Percentiles rank a stretch among this genome's conserved stretches.
These are phyloP conservation scores for Pseudozyma tsukubaensis DNA, from an alignment of 1,284 basidiomycete genomes.

Conservation along the genomic window DNA sequence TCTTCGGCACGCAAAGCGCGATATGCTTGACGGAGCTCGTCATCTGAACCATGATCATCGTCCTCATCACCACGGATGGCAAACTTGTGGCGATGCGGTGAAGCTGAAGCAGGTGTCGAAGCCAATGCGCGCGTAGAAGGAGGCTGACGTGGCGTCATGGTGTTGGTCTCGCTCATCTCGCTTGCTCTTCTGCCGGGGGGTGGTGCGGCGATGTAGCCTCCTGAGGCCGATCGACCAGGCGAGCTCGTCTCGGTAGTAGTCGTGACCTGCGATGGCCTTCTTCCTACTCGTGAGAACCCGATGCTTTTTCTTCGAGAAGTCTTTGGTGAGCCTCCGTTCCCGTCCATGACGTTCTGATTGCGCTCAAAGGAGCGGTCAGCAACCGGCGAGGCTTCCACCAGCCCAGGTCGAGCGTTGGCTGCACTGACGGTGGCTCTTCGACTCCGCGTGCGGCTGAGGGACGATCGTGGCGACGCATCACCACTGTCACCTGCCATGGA, in stretches of 20 bases:
- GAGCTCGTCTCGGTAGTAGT: neutral
- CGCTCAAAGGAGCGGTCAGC: neutral
- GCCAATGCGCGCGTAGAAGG: neutral
- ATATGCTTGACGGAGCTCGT: constrained; percentile 37
- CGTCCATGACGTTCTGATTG: neutral
- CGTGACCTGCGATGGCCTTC: constrained; percentile 10
- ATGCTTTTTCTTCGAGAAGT: constrained; percentile 23
- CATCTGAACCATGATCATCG: constrained; percentile 34
- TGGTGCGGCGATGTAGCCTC: neutral
- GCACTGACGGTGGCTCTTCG: constrained; percentile 37
- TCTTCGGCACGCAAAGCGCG: constrained; percentile 26
- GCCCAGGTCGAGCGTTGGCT: constrained; percentile 11
- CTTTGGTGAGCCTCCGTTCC: constrained; percentile 1
- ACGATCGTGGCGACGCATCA: constrained; percentile 24
- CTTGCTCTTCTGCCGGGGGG: constrained; percentile 9
- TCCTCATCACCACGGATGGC: constrained; percentile 5
- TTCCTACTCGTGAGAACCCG: constrained; percentile 9
- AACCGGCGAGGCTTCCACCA: neutral
- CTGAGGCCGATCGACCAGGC: neutral
- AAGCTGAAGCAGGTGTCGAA: neutral
- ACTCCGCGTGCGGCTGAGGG: constrained; percentile 15
- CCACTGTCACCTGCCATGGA: constrained; percentile 5
- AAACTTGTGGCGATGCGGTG: constrained; percentile 6
- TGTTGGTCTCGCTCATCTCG: constrained; percentile 9
- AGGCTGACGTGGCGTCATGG: constrained; percentile 1